These are phyloP conservation scores for Emericellopsis terricola DNA, from an alignment of 495 filamentous ascomycete genomes.

Conservation along the genomic window DNA sequence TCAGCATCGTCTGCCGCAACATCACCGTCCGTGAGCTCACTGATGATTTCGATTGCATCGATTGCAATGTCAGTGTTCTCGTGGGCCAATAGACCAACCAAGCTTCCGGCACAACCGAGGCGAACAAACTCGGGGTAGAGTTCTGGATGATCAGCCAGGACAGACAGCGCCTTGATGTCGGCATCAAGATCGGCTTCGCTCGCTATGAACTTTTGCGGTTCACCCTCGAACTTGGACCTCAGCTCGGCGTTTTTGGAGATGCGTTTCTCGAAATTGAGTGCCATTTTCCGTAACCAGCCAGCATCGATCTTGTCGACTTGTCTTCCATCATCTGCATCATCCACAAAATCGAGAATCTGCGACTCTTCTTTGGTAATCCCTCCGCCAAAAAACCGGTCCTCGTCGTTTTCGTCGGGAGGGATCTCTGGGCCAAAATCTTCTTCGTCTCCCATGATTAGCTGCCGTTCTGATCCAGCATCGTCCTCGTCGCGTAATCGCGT, in stretches of 20 bases:
- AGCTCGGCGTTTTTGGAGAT: slow-evolving; percentile 88
- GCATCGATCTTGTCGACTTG: slow-evolving; percentile 60
- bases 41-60: slow-evolving; percentile 74
- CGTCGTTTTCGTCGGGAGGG: slow-evolving; percentile 52
- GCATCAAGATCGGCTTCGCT: slow-evolving; percentile 81
- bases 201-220: slow-evolving; percentile 61
- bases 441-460: slow-evolving; percentile 20
- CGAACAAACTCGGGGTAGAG: slow-evolving; percentile 72
- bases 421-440: slow-evolving; percentile 49
- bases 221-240: slow-evolving; percentile 68
- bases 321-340: slow-evolving; percentile 19
- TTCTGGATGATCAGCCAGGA: slow-evolving; percentile 72
- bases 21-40: slow-evolving; percentile 88
- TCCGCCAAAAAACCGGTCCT: slow-evolving; percentile 89
- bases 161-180: slow-evolving; percentile 73
- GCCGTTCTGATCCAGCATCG: slow-evolving; percentile 27
- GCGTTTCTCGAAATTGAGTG: slow-evolving; percentile 75
- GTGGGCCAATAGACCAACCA: slow-evolving; percentile 73
- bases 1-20: slow-evolving; percentile 68
- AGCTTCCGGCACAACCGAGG: slow-evolving; percentile 53
- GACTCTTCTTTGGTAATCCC: slow-evolving; percentile 67
- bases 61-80: slow-evolving; percentile 98
- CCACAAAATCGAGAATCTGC: slow-evolving; percentile 79
- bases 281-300: slow-evolving; percentile 67
- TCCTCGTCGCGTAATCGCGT: slow-evolving; percentile 35